These are phyloP conservation scores for Lepidium sativum DNA, from an alignment of 345 rosid genomes.

Conservation along the genomic window DNA sequence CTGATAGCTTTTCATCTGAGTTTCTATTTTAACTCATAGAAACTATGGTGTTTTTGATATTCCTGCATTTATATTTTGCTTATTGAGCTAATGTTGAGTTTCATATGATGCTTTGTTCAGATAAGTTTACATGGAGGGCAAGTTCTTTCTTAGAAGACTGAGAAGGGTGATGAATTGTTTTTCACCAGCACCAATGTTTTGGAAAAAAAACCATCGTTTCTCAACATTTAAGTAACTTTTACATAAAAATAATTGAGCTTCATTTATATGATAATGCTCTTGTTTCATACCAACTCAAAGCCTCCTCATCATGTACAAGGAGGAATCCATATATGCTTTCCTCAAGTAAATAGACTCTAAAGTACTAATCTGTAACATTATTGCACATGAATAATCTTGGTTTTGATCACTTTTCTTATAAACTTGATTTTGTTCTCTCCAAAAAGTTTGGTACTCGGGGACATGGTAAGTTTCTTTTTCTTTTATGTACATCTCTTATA, in stretches of 20 bases:
- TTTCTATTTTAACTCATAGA: neutral
- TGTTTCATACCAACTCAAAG: constrained; percentile 56
- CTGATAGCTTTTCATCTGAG: neutral
- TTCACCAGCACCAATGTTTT: constrained; percentile 79
- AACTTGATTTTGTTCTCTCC: too few species aligned
- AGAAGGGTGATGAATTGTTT: constrained; percentile 75
- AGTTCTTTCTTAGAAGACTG: constrained; percentile 87
- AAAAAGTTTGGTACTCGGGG: constrained; percentile 82
- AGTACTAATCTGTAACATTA: too few species aligned
- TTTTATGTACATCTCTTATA: too few species aligned
- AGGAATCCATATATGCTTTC: constrained; percentile 93
- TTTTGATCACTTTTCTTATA: too few species aligned
- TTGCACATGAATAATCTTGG: too few species aligned
- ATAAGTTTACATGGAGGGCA: constrained; percentile 20
- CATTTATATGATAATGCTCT: neutral
- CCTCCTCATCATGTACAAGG: constrained; percentile 82
- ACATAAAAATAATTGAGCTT: neutral
- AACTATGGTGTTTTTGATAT: neutral
- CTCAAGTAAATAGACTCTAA: constrained; percentile 46
- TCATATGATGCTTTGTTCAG: too few species aligned
- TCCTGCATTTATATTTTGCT: neutral
- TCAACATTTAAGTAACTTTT: neutral
- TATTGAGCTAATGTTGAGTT: too few species aligned
- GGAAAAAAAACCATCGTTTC: neutral
- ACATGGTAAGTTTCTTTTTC: too few species aligned